Evolutionary conservation across 192 early-diverging fungal species (phyloP), one percentile per base, ranked within the genome.

Genomic region (Dispira simplex): DNA sequence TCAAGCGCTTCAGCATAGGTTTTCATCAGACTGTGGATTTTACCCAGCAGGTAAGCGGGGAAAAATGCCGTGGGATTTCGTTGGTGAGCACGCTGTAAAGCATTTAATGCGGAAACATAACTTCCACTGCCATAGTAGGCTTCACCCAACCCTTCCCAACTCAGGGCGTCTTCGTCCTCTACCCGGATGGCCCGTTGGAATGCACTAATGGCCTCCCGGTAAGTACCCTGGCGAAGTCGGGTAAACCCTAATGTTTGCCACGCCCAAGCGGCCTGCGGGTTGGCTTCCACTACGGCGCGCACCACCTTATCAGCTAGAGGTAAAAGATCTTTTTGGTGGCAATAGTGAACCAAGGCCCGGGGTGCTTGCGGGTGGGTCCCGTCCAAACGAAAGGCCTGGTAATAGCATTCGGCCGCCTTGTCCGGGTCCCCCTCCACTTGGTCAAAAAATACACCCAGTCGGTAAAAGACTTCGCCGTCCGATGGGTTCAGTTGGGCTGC

Each of bases 141-240:
- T 63, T 91, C 86, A 46, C 83, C 85, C 46, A 91, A 73, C 14
- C 86, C 86, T 73, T 92, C 75, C 93, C 93, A 89, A 65, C 74
- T 47, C 77, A 84, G 43, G 57, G 64, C 0, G 64, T 89, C 79
- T 3, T 78, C 76, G 27, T 84, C 66, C 64, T 89, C 81, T 0
- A 84, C 75, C n/a, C 89, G 80, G 47, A 98, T 69, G 0, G 90
- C 83, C 39, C 77, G 85, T 73, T 94, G 93, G 66, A 98, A 92
- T 4, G 81, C 75, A 18, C 67, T 64, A 28, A 85, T 85, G 2
- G 88, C 84, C 0, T 78, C 77, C 8, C 74, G 66, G 68, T 75
- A 74, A 45, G 67, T 67, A n/a, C 63, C 65, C 49, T 67, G 63
- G 27, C 70, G 77, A 72, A 97, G 56, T 20, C 77, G 68, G 20